A percentile compares a stretch with the other conserved stretches of the same genome.
Evolutionary conservation across 306 rosid species (phyloP).

Genomic region (Glycine latifolia): DNA sequence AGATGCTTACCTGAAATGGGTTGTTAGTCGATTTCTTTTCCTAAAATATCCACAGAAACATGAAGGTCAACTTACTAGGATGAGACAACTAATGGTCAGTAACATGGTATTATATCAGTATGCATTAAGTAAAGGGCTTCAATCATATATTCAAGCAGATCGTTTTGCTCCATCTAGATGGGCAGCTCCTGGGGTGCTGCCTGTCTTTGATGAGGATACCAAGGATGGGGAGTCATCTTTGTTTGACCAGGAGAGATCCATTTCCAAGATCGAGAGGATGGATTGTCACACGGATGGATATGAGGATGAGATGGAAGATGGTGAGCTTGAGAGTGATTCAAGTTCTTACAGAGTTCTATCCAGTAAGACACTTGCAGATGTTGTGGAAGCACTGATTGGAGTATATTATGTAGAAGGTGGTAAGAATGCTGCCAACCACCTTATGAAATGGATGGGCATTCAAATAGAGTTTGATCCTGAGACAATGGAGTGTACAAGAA

Average conservation of each 20-base stretch:
- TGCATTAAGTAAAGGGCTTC: constrained; percentile 87
- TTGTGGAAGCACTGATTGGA: constrained; percentile 95
- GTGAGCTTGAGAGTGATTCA: constrained; percentile 91
- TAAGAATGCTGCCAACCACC: constrained; percentile 87
- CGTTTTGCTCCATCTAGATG: constrained; percentile 98
- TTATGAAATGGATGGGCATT: constrained; percentile 98
- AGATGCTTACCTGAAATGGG: constrained; percentile 98
- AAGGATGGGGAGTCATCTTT: constrained; percentile 88
- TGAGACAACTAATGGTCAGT: constrained; percentile 99
- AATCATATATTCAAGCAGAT: constrained; percentile 96
- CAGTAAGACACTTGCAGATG: constrained; percentile 99
- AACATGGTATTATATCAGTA: constrained; percentile 91
- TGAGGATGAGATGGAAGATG: constrained; percentile 90
- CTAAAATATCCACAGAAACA: constrained; percentile 97
- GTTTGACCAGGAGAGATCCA: constrained; percentile 68
- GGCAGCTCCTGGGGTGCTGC: constrained; percentile 99
- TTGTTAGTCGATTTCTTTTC: constrained; percentile 94
- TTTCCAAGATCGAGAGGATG: constrained; percentile 52
- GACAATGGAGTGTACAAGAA: constrained; percentile 64
- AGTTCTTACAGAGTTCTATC: constrained; percentile 95
- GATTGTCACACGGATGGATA: constrained; percentile 50
- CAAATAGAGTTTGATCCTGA: constrained; percentile 84
- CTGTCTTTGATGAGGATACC: constrained; percentile 89
- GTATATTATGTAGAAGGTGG: constrained; percentile 96
- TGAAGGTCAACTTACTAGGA: constrained; percentile 99